A percentile compares a stretch with the other conserved stretches of the same genome.
These are phyloP conservation scores for Phytophthora constricta DNA, from an alignment of 352 stramenopile species.

Conservation along the genomic window DNA sequence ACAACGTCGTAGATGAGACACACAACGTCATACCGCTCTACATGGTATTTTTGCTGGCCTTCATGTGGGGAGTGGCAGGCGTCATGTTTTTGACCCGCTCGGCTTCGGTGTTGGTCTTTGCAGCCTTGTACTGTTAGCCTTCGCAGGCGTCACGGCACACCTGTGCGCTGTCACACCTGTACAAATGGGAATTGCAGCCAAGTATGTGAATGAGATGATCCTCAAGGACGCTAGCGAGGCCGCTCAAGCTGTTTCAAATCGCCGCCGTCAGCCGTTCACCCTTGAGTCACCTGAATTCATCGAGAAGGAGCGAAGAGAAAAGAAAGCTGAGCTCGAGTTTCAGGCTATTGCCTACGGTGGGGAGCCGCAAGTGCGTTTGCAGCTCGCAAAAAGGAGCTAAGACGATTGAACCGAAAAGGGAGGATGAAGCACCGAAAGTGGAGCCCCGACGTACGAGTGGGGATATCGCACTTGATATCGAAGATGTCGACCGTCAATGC, in stretches of 20 bases:
- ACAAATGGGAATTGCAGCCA: constrained; percentile 86
- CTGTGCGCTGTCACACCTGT: constrained; percentile 86
- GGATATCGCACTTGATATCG: constrained; percentile 72
- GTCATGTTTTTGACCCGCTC: constrained; percentile 93
- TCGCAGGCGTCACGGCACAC: constrained; percentile 78
- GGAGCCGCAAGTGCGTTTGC: constrained; percentile 38
- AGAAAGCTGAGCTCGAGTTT: constrained; percentile 85
- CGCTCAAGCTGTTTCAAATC: constrained; percentile 70
- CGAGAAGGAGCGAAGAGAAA: constrained; percentile 70
- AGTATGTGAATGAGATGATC: constrained; percentile 91
- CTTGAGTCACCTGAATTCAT: constrained; percentile 84
- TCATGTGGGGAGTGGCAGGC: constrained; percentile 86
- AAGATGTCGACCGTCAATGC: constrained; percentile 68
- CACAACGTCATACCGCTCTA: constrained; percentile 73
- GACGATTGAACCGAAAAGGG: constrained; percentile 24
- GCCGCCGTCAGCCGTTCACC: constrained; percentile 70
- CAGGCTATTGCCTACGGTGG: constrained; percentile 81
- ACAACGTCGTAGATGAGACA: constrained; percentile 92
- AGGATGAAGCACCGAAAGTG: constrained; percentile 19
- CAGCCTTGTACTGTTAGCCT: constrained; percentile 82
- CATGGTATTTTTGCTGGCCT: constrained; percentile 68
- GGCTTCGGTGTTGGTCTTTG: constrained; percentile 89
- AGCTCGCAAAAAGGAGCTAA: constrained; percentile 54
- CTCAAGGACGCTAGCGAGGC: constrained; percentile 84
- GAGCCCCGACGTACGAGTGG: constrained; percentile 43